Conservation (phyloP, 176 grass and related monocot genomes). For the Alloteropsis semialata region DNA sequence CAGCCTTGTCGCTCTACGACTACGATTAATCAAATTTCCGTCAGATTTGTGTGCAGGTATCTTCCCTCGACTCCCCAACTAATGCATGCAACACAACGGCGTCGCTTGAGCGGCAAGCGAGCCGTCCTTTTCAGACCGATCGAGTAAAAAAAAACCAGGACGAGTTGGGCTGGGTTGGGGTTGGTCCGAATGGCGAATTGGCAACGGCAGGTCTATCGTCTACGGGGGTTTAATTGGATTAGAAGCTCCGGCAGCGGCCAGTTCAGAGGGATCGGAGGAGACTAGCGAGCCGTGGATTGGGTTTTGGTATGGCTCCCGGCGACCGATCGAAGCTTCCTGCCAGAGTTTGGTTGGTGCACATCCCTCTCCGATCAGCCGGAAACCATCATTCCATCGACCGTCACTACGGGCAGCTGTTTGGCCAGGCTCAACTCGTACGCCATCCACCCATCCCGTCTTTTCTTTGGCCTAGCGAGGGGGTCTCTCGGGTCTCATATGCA, state of each 20-base stretch:
- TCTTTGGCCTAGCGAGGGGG: neutral
- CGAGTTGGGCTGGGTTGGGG: conserved; percentile 15
- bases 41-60: neutral
- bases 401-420: conserved; percentile 34
- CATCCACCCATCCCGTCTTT: conserved; percentile 3
- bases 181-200: conserved; percentile 3
- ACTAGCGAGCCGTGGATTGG: neutral
- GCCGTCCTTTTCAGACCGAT: conserved; percentile 21
- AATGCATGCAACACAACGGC: conserved; percentile 26
- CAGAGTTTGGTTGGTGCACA: conserved; percentile 35
- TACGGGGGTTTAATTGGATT: conserved; percentile 27
- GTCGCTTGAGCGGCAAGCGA: conserved; percentile 51
- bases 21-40: neutral
- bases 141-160: neutral
- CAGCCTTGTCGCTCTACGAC: neutral
- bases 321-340: conserved; percentile 32
- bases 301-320: neutral
- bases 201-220: neutral
- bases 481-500: neutral
- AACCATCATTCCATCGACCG: conserved; percentile 21
- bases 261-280: conserved; percentile 4
- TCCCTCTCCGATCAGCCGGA: conserved; percentile 38
- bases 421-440: conserved; percentile 23
- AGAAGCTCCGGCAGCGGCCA: conserved; percentile 34
- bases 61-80: conserved; percentile 11